These are phyloP conservation scores for Phalaenopsis hybrid DNA, from an alignment of 116 monocot genomes.

Conservation along the genomic window DNA sequence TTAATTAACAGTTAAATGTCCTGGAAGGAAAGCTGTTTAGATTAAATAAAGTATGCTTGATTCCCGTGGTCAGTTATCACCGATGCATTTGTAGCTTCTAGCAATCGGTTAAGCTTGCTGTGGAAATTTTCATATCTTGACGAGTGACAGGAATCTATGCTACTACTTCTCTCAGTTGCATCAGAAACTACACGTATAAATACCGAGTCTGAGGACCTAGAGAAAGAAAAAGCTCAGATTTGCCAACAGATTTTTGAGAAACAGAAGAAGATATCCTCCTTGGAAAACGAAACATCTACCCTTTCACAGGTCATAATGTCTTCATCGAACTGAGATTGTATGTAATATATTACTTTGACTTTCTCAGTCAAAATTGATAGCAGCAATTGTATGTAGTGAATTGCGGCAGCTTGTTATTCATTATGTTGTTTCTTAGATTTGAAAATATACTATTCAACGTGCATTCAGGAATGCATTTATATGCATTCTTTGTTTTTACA, in stretches of 20 bases:
- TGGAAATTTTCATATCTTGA: slow-evolving; percentile 3
- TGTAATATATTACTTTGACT: background rate
- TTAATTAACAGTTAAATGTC: background rate
- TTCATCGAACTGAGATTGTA: background rate
- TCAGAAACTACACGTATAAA: slow-evolving; percentile 7
- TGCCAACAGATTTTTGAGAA: slow-evolving; percentile 5
- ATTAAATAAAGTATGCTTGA: background rate
- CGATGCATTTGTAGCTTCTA: background rate
- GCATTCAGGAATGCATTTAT: background rate
- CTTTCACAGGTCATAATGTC: slow-evolving; percentile 7
- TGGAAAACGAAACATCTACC: slow-evolving; percentile 3
- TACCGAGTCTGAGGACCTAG: background rate
- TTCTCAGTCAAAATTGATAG: background rate
- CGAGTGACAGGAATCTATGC: background rate
- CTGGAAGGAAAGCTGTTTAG: background rate
- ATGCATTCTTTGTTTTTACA: background rate
- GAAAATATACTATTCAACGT: background rate
- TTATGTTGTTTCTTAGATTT: background rate
- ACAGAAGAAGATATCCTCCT: slow-evolving; percentile 6
- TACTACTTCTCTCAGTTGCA: slow-evolving; percentile 4
- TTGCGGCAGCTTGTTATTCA: background rate
- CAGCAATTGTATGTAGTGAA: background rate
- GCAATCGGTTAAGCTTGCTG: background rate
- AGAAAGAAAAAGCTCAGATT: slow-evolving; percentile 8
- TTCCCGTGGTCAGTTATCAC: background rate